A percentile compares a stretch with the other conserved stretches of the same genome.
Evolutionary conservation across 2,329 filamentous ascomycete species (phyloP).

Genomic region (Setomelanomma holmii): DNA sequence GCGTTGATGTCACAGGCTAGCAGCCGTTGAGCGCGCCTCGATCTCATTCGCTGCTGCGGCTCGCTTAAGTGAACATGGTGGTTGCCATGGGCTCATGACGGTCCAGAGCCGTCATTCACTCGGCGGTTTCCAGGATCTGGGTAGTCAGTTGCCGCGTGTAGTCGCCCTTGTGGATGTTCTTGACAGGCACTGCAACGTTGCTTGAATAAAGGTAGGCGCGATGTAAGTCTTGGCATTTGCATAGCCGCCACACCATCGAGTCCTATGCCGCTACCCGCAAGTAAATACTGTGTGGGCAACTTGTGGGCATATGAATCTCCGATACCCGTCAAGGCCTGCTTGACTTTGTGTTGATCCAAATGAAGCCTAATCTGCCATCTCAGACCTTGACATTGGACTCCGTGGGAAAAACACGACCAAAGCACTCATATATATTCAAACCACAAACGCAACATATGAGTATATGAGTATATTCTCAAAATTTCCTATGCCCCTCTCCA

Average conservation of each 20-base stretch:
- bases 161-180: constrained; percentile 5
- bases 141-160: constrained; percentile 6
- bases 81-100: constrained; percentile 36
- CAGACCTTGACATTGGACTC: too few relatives aligned
- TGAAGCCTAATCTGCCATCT: too few relatives aligned
- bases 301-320: too few relatives aligned
- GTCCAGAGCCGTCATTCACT: constrained; percentile 30
- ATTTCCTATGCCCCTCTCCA: constrained; percentile 54
- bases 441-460: not conserved
- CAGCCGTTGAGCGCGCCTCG: constrained; percentile 28
- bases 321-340: too few relatives aligned
- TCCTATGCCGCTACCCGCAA: too few relatives aligned
- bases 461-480: constrained; percentile 38
- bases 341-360: too few relatives aligned
- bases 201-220: not conserved
- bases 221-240: constrained; percentile 1
- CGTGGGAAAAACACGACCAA: too few relatives aligned
- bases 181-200: too few relatives aligned
- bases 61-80: constrained; percentile 41
- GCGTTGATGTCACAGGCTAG: not conserved
- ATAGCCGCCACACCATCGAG: not conserved
- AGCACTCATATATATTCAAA: too few relatives aligned
- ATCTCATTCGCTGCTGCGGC: constrained; percentile 37
- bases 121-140: constrained; percentile 6
- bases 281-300: too few relatives aligned